phyloP scores from a whole-genome alignment of 2,329 filamentous ascomycete genomes.

The Verticillium isaacii region DNA sequence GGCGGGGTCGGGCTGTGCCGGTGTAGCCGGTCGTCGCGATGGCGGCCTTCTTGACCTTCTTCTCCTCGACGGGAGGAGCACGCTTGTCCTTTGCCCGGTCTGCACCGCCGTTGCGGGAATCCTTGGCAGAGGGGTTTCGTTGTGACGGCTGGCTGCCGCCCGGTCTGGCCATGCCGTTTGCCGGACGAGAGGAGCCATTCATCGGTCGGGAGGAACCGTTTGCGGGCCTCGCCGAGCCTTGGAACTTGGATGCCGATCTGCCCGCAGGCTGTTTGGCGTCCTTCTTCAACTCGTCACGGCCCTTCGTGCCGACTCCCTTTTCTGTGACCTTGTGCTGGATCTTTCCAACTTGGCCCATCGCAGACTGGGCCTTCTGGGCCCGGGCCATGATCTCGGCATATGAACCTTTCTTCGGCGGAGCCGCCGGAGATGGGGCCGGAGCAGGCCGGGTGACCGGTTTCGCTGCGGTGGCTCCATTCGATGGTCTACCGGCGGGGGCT shows the following conservation, averaged over 20 bases:
- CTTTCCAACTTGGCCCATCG: constrained; percentile 59
- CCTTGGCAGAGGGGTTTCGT: constrained; percentile 6
- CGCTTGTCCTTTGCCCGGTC: constrained; percentile 17
- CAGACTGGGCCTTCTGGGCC: constrained; percentile 60
- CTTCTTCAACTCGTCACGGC: constrained; percentile 43
- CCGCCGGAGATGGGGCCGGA: constrained; percentile 31
- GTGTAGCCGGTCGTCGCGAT: constrained; percentile 60
- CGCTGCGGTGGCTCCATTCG: constrained; percentile 3
- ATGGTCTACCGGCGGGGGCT: constrained; percentile 1
- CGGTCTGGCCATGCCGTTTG: background rate
- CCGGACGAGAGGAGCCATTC: background rate
- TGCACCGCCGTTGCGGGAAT: constrained; percentile 9
- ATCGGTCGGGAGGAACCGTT: background rate
- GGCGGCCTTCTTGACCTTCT: constrained; percentile 59
- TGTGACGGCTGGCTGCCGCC: background rate
- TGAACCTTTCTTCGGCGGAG: constrained; percentile 64
- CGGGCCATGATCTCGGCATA: constrained; percentile 71
- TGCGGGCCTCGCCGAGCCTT: constrained; percentile 5
- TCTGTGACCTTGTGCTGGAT: constrained; percentile 73
- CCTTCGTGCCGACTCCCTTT: constrained; percentile 52
- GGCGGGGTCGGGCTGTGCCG: constrained; percentile 58
- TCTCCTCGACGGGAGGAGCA: constrained; percentile 29
- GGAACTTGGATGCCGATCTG: constrained; percentile 5
- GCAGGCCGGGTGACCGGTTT: constrained; percentile 15
- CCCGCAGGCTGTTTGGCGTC: constrained; percentile 25